phyloP scores from a whole-genome alignment of 2,329 filamentous ascomycete species.

The Phialophora chinensis region DNA sequence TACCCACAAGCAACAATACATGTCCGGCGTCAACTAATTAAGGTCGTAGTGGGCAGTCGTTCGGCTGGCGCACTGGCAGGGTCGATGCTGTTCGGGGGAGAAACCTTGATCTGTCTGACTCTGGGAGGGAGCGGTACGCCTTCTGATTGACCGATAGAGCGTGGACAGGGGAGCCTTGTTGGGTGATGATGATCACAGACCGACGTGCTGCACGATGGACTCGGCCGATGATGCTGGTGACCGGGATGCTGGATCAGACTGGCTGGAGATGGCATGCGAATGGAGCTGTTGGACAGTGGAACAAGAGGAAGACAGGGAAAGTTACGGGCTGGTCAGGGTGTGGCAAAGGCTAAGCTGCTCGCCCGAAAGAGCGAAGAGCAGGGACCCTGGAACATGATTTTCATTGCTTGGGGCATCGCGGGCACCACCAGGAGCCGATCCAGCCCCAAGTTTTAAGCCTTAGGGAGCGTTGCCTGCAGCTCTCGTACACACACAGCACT shows the following conservation, averaged over 20 bases:
- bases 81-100: not conserved
- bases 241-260: conserved; percentile 6
- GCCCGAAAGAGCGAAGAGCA: conserved; percentile 9
- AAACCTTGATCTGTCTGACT: not conserved
- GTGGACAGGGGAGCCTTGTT: conserved; percentile 14
- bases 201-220: conserved; percentile 15
- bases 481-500: not conserved
- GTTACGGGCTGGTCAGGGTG: not conserved
- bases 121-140: conserved; percentile 15
- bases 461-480: not conserved
- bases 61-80: conserved; percentile 7
- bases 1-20: not conserved
- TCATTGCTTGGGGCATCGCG: conserved; percentile 12
- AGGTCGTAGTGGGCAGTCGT: not conserved
- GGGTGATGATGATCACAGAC: conserved; percentile 16
- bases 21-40: not conserved
- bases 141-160: conserved; percentile 12
- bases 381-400: conserved; percentile 8
- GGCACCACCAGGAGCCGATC: not conserved
- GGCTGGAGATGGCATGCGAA: conserved; percentile 9
- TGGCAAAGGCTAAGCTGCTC: not conserved
- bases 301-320: not conserved
- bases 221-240: conserved; percentile 18
- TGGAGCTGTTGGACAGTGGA: conserved; percentile 11
- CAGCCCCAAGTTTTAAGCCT: not conserved